Base-by-base conservation (phyloP, 2,329 filamentous ascomycete species). In the Coniochaeta pulveracea region DNA sequence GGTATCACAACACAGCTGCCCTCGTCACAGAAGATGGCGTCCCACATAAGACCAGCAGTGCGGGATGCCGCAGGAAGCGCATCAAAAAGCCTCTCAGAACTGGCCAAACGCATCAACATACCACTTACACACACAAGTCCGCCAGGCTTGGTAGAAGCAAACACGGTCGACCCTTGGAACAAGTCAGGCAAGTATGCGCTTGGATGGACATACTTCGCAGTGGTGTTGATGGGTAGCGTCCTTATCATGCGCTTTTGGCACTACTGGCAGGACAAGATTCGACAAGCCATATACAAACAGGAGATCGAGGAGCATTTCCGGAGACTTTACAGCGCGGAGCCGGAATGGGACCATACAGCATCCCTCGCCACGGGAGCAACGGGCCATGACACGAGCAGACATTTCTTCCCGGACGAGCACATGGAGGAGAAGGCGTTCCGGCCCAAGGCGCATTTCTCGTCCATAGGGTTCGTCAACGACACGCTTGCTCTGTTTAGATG, bases 251-350 rank as follows among this genome's bases (percentile, higher is more conserved):
- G 85, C 43, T 68, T 83, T 50, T 94, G 88, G 66, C 82, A 94
- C 56, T 78, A 81, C 45, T 94, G 85, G 80, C 85, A 88, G 46
- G 88, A 95, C 63, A 93, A 91, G 61, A 85, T 93, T 43, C 76
- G 88, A 44, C 83, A 88, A 44, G 88, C 85, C 41, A 74, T 91
- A 39, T 84, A 91, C 61, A 89, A 93, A 60, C 79, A 91, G 50
- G 76, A 85, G 51, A 68, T 84, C 46, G 69, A 83, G 49, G 69
- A 77, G 46, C 70, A 79, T 46, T 77, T 73, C 51, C 70, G 54
- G 37, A 54, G 64, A 33, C 43, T 70, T 29, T 68, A 76, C 52
- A 64, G 53, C 49, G 47, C 67, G 35, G 64, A 72, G 32, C 57
- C 63, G 22, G 61, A 65, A 15, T 62, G 61, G 43, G 59, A 58